Evolutionary conservation across 495 filamentous ascomycete species (phyloP).

Genomic region (Xylaria grammica): DNA sequence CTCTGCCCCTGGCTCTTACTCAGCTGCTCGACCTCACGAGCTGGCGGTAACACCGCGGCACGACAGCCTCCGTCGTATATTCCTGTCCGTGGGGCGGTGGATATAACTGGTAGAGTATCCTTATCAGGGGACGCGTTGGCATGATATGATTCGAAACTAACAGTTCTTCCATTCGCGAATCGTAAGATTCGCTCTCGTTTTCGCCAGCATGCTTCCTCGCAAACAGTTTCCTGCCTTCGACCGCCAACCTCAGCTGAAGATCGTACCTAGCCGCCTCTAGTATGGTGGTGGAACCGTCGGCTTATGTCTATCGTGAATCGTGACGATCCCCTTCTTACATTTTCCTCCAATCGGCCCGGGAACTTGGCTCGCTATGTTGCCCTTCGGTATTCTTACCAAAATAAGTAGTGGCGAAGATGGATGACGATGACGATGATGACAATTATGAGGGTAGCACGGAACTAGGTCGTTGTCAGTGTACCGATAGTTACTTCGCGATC

Average conservation of each 20-base stretch:
- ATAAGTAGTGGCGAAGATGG: background rate
- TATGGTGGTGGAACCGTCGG: background rate
- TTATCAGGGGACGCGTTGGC: background rate
- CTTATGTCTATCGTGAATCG: background rate
- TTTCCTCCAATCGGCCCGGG: background rate
- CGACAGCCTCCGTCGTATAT: background rate
- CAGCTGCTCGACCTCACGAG: conserved; percentile 12
- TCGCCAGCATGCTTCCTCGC: conserved; percentile 6
- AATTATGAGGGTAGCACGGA: background rate
- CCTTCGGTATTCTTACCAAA: conserved; percentile 1
- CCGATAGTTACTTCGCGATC: conserved; percentile 1
- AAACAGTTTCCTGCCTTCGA: conserved; percentile 13
- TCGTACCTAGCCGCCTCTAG: background rate
- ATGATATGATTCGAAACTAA: conserved; percentile 2
- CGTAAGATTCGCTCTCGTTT: conserved; percentile 12
- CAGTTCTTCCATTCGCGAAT: background rate
- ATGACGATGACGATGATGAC: too few species aligned
- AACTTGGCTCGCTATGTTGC: background rate
- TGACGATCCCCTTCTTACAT: background rate
- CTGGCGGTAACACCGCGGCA: background rate
- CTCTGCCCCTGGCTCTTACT: conserved; percentile 9
- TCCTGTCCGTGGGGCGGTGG: background rate
- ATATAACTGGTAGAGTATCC: conserved; percentile 1
- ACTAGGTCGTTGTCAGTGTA: conserved; percentile 1
- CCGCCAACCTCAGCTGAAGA: background rate